Evolutionary conservation across 1,284 basidiomycete genomes (phyloP), one percentile per base, ranked within the genome.

Genomic region (Peniophora sp.): DNA sequence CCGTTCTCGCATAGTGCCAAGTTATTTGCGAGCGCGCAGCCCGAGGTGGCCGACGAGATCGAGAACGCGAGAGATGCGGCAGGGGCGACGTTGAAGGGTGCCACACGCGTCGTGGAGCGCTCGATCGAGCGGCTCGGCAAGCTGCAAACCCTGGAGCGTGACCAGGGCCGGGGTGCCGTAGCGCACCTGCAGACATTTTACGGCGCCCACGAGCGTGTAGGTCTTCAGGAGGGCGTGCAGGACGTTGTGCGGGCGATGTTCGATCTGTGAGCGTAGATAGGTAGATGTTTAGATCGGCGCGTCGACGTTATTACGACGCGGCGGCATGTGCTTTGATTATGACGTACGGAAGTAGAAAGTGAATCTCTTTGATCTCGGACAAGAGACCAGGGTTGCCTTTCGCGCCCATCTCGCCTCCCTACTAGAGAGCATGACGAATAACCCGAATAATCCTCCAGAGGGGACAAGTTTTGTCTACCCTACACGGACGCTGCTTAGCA

Each of bases 1-100:
- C 88, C 88, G 0, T 68, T 78, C 59, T 70, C 75, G 0, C 94
- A 97, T 63, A 88, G 89, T 14, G 77, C 80, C 0, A 68, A 77
- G 49, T 71, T 90, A 12, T 85, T 88, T 0, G 54, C 70, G 3
- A 55, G 76, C 5, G 64, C 71, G 17, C 58, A 68, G 1, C 63
- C 32, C 20, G 50, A 34, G 27, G 39, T 27, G 23, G 41, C 44
- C 24, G 32, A 20, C 34, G 45, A 49, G 9, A 50, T 50, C 20
- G 34, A 24, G 32, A 6, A 17, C 51, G 24, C 57, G 58, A 20
- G 57, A 60, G n/a, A 68, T 72, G 46, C 62, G 68, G 24, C 51
- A 63, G 14, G 58, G 55, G 22, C 72, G 75, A 39, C 63, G 55
- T 9, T 63, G 60, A 10, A 66, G 61, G 49, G 71, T 79, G 17